Evolutionary conservation across 2,329 filamentous ascomycete species (phyloP).

Genomic region (Colletotrichum spinosum): DNA sequence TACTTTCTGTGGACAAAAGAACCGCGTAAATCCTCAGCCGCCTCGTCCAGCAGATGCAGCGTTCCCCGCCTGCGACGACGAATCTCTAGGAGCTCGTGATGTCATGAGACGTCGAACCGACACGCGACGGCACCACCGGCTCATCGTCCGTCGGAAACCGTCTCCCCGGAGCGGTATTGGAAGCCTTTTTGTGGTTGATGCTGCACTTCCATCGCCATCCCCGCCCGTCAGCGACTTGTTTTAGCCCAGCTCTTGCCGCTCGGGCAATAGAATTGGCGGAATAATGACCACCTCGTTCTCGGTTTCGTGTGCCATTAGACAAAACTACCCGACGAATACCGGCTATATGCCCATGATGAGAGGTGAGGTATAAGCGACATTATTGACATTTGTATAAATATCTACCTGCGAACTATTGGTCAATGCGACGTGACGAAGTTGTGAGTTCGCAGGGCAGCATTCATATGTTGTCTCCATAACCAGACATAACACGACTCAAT

Average conservation of each 20-base stretch:
- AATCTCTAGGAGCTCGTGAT: too few species aligned
- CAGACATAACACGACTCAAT: not conserved
- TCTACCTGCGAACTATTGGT: not conserved
- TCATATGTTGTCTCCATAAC: too few species aligned
- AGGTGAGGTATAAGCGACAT: not conserved
- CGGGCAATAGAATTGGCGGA: constrained; percentile 22
- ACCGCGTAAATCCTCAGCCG: too few species aligned
- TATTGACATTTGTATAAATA: not conserved
- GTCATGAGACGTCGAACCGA: too few species aligned
- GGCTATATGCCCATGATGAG: not conserved
- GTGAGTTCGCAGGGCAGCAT: too few species aligned
- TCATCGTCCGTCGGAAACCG: too few species aligned
- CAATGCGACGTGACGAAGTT: too few species aligned
- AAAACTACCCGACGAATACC: not conserved
- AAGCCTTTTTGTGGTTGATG: too few species aligned
- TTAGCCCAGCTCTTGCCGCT: not conserved
- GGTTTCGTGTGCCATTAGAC: constrained; percentile 2
- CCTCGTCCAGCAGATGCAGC: too few species aligned
- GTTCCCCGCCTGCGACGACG: not conserved
- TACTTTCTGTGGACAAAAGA: too few species aligned
- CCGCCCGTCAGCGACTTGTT: not conserved
- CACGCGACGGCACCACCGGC: too few species aligned
- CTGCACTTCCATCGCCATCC: not conserved
- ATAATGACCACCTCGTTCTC: constrained; percentile 8
- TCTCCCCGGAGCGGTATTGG: too few species aligned